A percentile compares a stretch with the other conserved stretches of the same genome.
Evolutionary conservation across 768 basidiomycete genomes (phyloP).

Genomic region (Lentinus brumalis): DNA sequence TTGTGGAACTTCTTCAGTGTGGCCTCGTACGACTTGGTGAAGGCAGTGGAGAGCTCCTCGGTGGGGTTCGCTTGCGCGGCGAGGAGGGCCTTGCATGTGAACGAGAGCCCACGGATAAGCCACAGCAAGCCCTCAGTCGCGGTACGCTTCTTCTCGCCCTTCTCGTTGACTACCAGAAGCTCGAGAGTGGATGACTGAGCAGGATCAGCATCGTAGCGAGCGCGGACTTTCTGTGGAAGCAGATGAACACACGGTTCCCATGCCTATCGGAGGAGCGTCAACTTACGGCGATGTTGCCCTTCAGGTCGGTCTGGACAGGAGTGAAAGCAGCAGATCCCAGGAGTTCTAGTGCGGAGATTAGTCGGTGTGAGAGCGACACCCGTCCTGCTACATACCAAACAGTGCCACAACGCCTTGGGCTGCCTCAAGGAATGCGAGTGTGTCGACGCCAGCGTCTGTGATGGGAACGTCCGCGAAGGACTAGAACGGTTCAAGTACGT

Average conservation of each 20-base stretch:
- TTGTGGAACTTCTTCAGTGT: constrained; percentile 88
- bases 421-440: constrained; percentile 84
- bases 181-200: constrained; percentile 77
- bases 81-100: constrained; percentile 83
- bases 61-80: constrained; percentile 64
- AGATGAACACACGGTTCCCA: background rate
- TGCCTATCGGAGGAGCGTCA: background rate
- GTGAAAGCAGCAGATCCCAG: constrained; percentile 84
- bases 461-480: constrained; percentile 92
- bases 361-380: background rate
- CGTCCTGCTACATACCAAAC: constrained; percentile 64
- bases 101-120: constrained; percentile 88
- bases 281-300: constrained; percentile 86
- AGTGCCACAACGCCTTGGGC: constrained; percentile 84
- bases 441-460: constrained; percentile 87
- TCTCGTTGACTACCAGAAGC: constrained; percentile 80
- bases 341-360: constrained; percentile 53
- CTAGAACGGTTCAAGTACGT: constrained; percentile 40
- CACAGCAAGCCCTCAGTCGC: constrained; percentile 94
- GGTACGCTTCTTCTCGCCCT: constrained; percentile 79
- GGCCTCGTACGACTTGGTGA: constrained; percentile 76
- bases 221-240: constrained; percentile 78
- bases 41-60: constrained; percentile 69
- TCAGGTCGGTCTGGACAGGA: constrained; percentile 83
- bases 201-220: constrained; percentile 72